Evolutionary conservation across 169 alveolate species (phyloP), one percentile per base, ranked within the genome.

Genomic region (Eimeria acervulina): DNA sequence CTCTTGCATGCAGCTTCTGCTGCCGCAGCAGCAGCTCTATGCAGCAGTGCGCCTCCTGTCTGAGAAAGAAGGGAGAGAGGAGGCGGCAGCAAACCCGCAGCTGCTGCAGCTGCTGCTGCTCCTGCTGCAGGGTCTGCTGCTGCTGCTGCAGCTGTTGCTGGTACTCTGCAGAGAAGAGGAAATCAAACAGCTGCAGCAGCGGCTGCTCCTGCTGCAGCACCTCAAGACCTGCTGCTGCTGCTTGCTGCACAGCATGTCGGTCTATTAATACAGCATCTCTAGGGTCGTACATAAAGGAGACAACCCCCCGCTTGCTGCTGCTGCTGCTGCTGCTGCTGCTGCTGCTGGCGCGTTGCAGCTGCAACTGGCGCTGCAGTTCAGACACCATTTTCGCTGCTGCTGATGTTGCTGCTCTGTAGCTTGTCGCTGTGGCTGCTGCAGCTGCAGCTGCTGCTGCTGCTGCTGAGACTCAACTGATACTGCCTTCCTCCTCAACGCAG

Each of bases 81-180:
- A 80, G 90, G 28, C 47, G 3, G 90, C 90, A 80, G 68, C 63
- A 80, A 36, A 80, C 40, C 15, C 90, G 68, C 70, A 80, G 90
- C 90, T 80, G 90, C 90, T 80, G 90, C 90, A 15, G 90, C 90
- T 80, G 70, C 90, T 80, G 70, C 90, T 80, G 63, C 90, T 47
- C 55, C 12, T 47, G 55, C 55, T 47, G 55, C 55, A 47, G 55
- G 5, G 55, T 47, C 12, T 7, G 55, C 55, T 47, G 55, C 55
- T 47, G 55, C 55, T 47, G 55, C 55, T 47, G 55, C 90, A 44
- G 90, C 90, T 44, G 66, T 59, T 8, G 28, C 28, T 10, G 52
- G 10, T 33, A 36, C 36, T 40, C 59, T 21, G 66, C 68, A 6
- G 90, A 40, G 68, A 80, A 80, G 70, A 80, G 44, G 44, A 8